A percentile compares a stretch with the other conserved stretches of the same genome.
phyloP scores from a whole-genome alignment of 345 rosid species.

The Pistacia integerrima region DNA sequence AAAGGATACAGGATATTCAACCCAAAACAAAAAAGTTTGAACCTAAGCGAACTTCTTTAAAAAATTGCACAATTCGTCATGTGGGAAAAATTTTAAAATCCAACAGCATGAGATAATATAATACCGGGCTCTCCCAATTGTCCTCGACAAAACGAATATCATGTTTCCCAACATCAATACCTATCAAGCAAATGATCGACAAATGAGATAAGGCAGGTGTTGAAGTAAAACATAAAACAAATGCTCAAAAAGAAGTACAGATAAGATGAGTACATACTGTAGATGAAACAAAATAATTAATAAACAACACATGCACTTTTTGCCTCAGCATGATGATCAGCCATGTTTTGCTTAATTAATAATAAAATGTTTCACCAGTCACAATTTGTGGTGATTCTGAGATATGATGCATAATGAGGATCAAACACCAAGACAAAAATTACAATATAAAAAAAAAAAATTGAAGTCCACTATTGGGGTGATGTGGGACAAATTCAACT shows the following conservation, averaged over 20 bases:
- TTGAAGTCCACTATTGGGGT: neutral
- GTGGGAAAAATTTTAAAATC: neutral
- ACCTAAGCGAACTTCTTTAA: neutral
- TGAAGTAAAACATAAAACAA: neutral
- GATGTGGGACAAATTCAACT: too few species aligned
- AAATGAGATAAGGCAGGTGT: neutral
- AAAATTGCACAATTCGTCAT: conserved; percentile 1
- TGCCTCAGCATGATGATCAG: neutral
- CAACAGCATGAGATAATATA: conserved; percentile 22
- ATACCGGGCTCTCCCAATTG: conserved; percentile 99
- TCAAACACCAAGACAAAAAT: neutral
- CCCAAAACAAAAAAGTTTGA: neutral
- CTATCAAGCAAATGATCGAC: conserved; percentile 40
- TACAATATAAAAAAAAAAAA: neutral
- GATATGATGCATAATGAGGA: neutral
- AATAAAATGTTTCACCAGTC: neutral
- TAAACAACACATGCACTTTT: neutral
- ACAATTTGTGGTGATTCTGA: neutral
- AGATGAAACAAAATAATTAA: neutral
- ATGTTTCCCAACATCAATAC: conserved; percentile 80
- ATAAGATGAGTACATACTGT: neutral
- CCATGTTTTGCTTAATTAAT: neutral
- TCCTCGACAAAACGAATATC: conserved; percentile 98
- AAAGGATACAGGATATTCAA: conserved; percentile 3
- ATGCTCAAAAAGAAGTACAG: neutral